Evolutionary conservation across 1,284 basidiomycete species (phyloP).

Genomic region (Clitocybe nebularis): DNA sequence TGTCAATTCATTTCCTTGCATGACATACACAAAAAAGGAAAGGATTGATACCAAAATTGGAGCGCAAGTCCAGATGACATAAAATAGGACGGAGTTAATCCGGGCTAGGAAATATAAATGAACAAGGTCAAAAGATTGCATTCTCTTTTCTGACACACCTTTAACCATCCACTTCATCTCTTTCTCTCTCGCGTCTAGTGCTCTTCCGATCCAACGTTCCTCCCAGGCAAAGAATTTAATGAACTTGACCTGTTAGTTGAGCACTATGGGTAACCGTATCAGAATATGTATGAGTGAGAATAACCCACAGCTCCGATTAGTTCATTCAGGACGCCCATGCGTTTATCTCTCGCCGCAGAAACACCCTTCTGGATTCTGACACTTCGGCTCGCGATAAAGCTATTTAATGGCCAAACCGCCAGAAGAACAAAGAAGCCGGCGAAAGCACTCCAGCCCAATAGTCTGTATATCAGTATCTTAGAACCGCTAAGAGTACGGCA

Average conservation of each 20-base stretch:
- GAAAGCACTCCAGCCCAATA: conserved; percentile 83
- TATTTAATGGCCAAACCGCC: conserved; percentile 74
- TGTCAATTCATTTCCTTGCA: conserved; percentile 61
- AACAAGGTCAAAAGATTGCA: not conserved
- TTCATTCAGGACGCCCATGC: conserved; percentile 86
- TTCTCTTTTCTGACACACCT: conserved; percentile 36
- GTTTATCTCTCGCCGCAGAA: conserved; percentile 72
- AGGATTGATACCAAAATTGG: conserved; percentile 69
- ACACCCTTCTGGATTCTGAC: conserved; percentile 73
- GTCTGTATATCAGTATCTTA: conserved; percentile 32
- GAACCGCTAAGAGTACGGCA: conserved; percentile 1
- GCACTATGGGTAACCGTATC: not conserved
- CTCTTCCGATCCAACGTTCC: conserved; percentile 63
- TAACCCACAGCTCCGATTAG: conserved; percentile 64
- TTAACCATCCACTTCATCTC: conserved; percentile 75
- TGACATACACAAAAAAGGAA: conserved; percentile 62
- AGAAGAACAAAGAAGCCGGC: conserved; percentile 80
- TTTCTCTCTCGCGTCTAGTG: conserved; percentile 50
- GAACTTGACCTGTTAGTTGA: conserved; percentile 57
- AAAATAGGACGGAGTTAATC: conserved; percentile 63
- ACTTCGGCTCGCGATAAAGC: conserved; percentile 55
- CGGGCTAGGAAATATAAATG: conserved; percentile 38
- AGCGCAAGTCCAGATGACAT: conserved; percentile 57
- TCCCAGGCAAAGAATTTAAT: conserved; percentile 90
- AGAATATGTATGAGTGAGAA: not conserved